phyloP scores from a whole-genome alignment of 495 filamentous ascomycete species.

The Xylaria cubensis region DNA sequence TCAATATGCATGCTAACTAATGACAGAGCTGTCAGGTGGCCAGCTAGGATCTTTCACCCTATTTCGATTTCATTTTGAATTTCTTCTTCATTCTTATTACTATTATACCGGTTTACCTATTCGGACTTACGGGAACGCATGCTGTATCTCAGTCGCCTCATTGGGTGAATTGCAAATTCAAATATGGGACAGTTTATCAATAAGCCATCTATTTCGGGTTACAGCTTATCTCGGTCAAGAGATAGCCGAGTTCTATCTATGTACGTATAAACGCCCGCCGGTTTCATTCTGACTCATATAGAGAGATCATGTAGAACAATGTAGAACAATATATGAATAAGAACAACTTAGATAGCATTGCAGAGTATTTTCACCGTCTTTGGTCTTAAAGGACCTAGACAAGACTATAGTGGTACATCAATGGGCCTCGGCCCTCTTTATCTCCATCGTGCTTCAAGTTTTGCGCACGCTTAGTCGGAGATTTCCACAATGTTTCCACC shows the following conservation, averaged over 20 bases:
- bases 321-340: too few species aligned
- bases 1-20: not conserved
- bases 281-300: not conserved
- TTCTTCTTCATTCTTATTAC: not conserved
- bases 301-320: not conserved
- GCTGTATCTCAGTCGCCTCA: not conserved
- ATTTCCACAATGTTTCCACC: slow-evolving; percentile 11
- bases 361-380: not conserved
- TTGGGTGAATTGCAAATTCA: not conserved
- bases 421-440: slow-evolving; percentile 18
- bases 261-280: not conserved
- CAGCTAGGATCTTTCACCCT: not conserved
- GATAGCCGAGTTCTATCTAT: not conserved
- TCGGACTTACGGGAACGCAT: not conserved
- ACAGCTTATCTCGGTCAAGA: slow-evolving; percentile 10
- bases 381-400: not conserved
- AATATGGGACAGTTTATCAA: not conserved
- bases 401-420: not conserved
- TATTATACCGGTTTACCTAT: not conserved
- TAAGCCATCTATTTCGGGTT: slow-evolving; percentile 1
- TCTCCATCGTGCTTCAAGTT: not conserved
- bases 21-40: slow-evolving; percentile 2
- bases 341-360: not conserved
- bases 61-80: not conserved
- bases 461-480: not conserved